Evolutionary conservation across 2,329 filamentous ascomycete species (phyloP).

Genomic region (Albifimbria verrucaria): DNA sequence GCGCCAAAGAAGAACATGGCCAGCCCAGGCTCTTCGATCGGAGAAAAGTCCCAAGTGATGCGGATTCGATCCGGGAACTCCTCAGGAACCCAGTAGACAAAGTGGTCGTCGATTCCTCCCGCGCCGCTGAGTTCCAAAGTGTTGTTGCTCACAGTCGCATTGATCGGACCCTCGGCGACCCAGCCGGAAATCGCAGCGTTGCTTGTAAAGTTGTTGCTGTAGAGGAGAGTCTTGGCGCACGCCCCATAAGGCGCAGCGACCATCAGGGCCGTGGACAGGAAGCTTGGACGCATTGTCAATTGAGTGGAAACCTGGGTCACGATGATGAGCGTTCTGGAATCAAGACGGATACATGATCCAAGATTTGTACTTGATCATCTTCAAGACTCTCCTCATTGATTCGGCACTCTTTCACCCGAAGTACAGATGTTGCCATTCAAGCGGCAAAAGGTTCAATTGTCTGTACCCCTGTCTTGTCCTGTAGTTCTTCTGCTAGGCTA

Average conservation of each 20-base stretch:
- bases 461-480: too few species aligned
- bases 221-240: constrained; percentile 13
- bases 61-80: constrained; percentile 19
- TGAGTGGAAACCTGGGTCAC: background rate
- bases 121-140: constrained; percentile 16
- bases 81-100: constrained; percentile 18
- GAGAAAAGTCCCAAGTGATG: constrained; percentile 17
- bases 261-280: background rate
- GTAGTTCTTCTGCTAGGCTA: too few species aligned
- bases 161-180: constrained; percentile 16
- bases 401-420: background rate
- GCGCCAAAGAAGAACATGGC: constrained; percentile 22
- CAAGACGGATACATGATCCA: background rate
- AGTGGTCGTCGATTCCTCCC: constrained; percentile 12
- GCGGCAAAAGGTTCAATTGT: background rate
- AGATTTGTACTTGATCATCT: background rate
- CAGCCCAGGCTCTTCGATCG: constrained; percentile 14
- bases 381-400: too few species aligned
- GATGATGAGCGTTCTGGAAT: background rate
- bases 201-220: constrained; percentile 10
- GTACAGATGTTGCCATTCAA: background rate
- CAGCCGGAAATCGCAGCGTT: constrained; percentile 11
- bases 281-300: background rate
- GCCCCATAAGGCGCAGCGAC: background rate
- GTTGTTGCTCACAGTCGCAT: constrained; percentile 15